A percentile compares a stretch with the other conserved stretches of the same genome.
Conservation (phyloP, 2,329 filamentous ascomycete species). For the Xenoacremonium recifei region DNA sequence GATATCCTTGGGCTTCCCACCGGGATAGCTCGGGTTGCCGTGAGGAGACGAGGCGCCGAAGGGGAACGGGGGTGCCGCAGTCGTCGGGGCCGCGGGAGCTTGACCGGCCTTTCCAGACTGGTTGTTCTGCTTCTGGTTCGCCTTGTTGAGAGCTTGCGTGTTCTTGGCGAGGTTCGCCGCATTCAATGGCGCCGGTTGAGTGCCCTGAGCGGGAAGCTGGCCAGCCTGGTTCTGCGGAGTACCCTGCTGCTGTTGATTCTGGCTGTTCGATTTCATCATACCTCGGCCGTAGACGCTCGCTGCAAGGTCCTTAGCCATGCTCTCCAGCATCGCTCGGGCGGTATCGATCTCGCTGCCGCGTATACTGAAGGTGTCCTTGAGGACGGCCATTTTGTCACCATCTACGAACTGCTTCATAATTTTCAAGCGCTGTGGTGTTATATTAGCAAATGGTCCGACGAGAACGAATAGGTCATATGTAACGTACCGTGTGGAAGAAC, state of each 20-base stretch:
- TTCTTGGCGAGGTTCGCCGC: slow-evolving; percentile 53
- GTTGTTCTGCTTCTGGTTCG: slow-evolving; percentile 36
- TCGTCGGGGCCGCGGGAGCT: slow-evolving; percentile 56
- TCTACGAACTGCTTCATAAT: slow-evolving; percentile 54
- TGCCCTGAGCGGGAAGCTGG: slow-evolving; percentile 21
- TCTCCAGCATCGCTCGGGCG: slow-evolving; percentile 45
- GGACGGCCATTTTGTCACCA: slow-evolving; percentile 42
- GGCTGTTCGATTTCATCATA: slow-evolving; percentile 24
- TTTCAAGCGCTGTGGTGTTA: slow-evolving; percentile 49
- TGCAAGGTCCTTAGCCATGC: slow-evolving; percentile 49
- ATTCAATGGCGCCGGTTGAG: slow-evolving; percentile 36
- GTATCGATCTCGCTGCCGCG: slow-evolving; percentile 50
- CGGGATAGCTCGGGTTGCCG: slow-evolving; percentile 56
- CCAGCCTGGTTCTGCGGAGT: slow-evolving; percentile 24
- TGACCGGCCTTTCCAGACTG: slow-evolving; percentile 44
- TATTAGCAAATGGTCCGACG: slow-evolving; percentile 9
- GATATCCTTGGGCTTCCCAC: slow-evolving; percentile 47
- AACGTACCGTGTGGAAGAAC: slow-evolving; percentile 54
- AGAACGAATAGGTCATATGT: not conserved
- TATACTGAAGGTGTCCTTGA: slow-evolving; percentile 52
- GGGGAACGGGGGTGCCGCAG: slow-evolving; percentile 54
- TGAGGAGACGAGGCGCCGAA: slow-evolving; percentile 58
- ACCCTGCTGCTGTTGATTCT: slow-evolving; percentile 26
- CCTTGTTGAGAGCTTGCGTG: slow-evolving; percentile 46
- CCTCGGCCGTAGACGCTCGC: slow-evolving; percentile 28